Percentiles rank a stretch among this genome's conserved stretches.
phyloP scores from a whole-genome alignment of 2,329 filamentous ascomycete species.

The Fusarium nisikadoi region DNA sequence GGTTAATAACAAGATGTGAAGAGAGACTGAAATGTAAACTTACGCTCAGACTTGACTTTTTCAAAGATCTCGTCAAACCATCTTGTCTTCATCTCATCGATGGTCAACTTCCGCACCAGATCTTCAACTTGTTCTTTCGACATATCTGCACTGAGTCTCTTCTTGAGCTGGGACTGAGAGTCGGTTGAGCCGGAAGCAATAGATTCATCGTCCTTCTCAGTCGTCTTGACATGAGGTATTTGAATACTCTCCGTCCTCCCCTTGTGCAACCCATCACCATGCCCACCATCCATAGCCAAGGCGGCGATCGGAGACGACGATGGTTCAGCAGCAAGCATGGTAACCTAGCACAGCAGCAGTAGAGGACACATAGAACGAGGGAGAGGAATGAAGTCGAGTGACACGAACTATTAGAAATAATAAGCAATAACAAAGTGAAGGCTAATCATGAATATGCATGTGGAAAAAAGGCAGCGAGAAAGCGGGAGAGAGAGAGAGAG shows the following conservation, averaged over 20 bases:
- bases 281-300: conserved; percentile 14
- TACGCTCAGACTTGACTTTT: conserved; percentile 44
- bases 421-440: neutral
- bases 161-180: conserved; percentile 27
- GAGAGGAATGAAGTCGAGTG: neutral
- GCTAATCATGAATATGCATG: neutral
- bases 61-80: conserved; percentile 44
- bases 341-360: conserved; percentile 16
- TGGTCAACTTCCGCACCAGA: conserved; percentile 37
- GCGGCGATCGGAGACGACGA: conserved; percentile 22
- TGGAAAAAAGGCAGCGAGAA: conserved; percentile 6
- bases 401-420: neutral
- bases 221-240: conserved; percentile 30
- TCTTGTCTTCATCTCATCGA: conserved; percentile 42
- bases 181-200: conserved; percentile 36
- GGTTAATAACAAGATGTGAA: neutral
- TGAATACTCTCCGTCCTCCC: conserved; percentile 16
- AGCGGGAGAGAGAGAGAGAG: neutral
- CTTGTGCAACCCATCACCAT: conserved; percentile 14
- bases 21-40: neutral
- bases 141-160: conserved; percentile 39
- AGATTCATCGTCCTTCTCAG: conserved; percentile 19
- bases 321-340: conserved; percentile 28
- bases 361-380: conserved; percentile 6
- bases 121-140: conserved; percentile 43